phyloP scores from a whole-genome alignment of 805 yeast species.

The Candida pseudoglaebosa region DNA sequence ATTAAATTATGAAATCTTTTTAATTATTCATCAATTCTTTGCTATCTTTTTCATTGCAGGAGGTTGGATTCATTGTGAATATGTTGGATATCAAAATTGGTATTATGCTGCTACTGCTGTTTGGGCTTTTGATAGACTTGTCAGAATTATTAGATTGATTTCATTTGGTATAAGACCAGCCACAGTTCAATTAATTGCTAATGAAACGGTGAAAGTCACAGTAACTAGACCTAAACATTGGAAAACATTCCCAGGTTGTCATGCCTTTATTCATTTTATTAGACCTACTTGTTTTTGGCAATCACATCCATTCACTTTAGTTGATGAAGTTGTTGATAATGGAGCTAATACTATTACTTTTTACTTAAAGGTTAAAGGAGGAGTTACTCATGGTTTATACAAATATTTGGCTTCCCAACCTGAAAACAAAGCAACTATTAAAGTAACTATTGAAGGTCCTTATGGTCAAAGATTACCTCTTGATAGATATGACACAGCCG shows the following conservation, averaged over 20 bases:
- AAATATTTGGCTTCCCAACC: constrained; percentile 22
- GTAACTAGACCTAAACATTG: constrained; percentile 46
- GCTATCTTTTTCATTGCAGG: constrained; percentile 45
- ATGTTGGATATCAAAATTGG: constrained; percentile 21
- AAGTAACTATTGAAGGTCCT: constrained; percentile 39
- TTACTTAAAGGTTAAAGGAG: constrained; percentile 49
- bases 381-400: constrained; percentile 41
- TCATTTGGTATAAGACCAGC: constrained; percentile 34
- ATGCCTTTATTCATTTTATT: constrained; percentile 37
- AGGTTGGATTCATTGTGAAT: constrained; percentile 50
- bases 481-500: constrained; percentile 24
- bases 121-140: constrained; percentile 34
- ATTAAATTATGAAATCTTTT: constrained; percentile 49
- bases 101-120: constrained; percentile 29
- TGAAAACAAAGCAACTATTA: constrained; percentile 19
- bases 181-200: constrained; percentile 30
- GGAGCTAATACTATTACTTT: constrained; percentile 43
- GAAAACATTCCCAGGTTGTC: constrained; percentile 38
- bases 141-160: constrained; percentile 26
- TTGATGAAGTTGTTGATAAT: constrained; percentile 14
- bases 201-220: constrained; percentile 39
- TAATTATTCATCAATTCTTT: constrained; percentile 28
- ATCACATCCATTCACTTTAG: constrained; percentile 43
- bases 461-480: constrained; percentile 32
- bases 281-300: constrained; percentile 42